A percentile compares a stretch with the other conserved stretches of the same genome.
These are phyloP conservation scores for Chlamydomonas sp. DNA, from an alignment of 139 green algal species.

Conservation along the genomic window DNA sequence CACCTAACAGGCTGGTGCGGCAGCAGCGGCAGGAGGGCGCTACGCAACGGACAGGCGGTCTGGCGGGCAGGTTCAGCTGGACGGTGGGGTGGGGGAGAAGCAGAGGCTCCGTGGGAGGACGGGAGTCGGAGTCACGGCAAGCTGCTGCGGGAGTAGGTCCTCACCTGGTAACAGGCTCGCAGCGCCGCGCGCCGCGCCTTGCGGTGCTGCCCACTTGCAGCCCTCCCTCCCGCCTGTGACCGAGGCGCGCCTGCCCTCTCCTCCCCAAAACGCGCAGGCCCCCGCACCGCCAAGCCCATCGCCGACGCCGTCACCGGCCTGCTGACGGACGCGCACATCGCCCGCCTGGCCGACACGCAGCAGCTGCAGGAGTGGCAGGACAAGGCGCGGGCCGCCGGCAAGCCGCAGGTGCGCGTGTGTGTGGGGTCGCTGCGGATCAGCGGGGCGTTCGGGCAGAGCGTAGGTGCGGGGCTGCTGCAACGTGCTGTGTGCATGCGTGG, in stretches of 20 bases:
- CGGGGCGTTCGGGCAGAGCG: background rate
- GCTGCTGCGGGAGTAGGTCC: too few relatives aligned
- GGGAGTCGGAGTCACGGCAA: background rate
- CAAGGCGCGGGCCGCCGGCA: background rate
- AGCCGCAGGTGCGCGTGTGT: background rate
- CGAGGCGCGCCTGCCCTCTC: background rate
- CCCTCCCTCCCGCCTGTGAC: background rate
- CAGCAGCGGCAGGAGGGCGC: background rate
- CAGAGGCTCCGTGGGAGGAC: background rate
- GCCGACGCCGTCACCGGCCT: background rate
- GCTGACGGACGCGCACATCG: constrained; percentile 27
- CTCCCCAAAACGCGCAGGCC: background rate
- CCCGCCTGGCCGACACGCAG: background rate
- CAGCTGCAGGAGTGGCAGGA: background rate
- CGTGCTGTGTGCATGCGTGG: too few relatives aligned
- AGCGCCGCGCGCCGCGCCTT: background rate
- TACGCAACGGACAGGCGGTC: background rate
- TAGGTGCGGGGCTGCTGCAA: background rate
- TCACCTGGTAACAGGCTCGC: background rate
- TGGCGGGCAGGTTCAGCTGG: background rate
- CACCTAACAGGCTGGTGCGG: background rate
- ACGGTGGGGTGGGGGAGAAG: background rate
- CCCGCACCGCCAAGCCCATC: constrained; percentile 24
- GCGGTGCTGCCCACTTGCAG: background rate
- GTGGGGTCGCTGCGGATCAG: background rate